Percentiles rank a stretch among this genome's conserved stretches.
phyloP scores from a whole-genome alignment of 768 basidiomycete genomes.

The Nidularia pulvinata region DNA sequence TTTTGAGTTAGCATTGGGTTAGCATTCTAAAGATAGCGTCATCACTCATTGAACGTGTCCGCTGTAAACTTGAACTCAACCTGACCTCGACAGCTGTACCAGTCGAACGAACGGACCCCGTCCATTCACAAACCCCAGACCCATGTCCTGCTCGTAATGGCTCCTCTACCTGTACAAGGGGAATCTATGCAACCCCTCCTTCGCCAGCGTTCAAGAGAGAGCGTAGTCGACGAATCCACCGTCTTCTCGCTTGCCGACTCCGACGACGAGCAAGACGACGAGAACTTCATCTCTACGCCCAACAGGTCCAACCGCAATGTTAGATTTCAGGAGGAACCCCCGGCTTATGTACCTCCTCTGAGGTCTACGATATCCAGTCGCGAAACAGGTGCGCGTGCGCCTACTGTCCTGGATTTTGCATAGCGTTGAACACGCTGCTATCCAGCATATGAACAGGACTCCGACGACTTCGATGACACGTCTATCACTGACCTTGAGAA shows the following conservation, averaged over 20 bases:
- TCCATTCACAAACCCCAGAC: neutral
- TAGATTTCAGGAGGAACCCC: slow-evolving; percentile 68
- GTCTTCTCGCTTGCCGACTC: slow-evolving; percentile 60
- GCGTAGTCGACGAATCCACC: slow-evolving; percentile 30
- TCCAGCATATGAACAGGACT: slow-evolving; percentile 82
- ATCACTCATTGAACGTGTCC: too few relatives aligned
- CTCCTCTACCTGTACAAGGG: slow-evolving; percentile 21
- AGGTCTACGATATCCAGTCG: slow-evolving; percentile 77
- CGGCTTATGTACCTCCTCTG: slow-evolving; percentile 66
- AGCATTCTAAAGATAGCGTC: too few relatives aligned
- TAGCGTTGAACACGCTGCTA: slow-evolving; percentile 1
- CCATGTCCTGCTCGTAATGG: slow-evolving; percentile 20
- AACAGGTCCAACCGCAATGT: slow-evolving; percentile 45
- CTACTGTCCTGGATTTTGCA: neutral
- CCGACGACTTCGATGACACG: slow-evolving; percentile 74
- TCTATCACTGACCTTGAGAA: slow-evolving; percentile 19
- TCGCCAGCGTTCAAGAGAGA: slow-evolving; percentile 31
- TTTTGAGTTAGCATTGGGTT: too few relatives aligned
- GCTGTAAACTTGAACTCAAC: too few relatives aligned
- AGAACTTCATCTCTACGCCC: slow-evolving; percentile 26
- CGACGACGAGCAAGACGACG: slow-evolving; percentile 38
- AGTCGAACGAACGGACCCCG: too few relatives aligned
- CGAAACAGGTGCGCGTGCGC: slow-evolving; percentile 63
- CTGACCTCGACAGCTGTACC: too few relatives aligned
- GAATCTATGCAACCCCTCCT: slow-evolving; percentile 66